A percentile compares a stretch with the other conserved stretches of the same genome.
These are phyloP conservation scores for Pneumocystis carinii DNA, from an alignment of 1,139 yeast species.

Conservation along the genomic window DNA sequence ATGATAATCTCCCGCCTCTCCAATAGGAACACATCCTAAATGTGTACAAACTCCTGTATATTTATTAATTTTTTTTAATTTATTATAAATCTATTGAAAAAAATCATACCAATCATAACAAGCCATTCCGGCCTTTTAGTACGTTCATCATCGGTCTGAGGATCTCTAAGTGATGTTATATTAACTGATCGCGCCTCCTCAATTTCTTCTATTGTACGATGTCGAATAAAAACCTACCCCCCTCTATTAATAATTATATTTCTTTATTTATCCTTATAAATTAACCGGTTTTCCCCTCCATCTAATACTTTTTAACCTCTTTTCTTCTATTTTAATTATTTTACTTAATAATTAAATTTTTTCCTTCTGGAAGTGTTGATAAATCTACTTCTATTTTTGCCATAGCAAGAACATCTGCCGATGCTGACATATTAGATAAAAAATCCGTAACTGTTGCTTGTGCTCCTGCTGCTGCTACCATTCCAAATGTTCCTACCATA, in stretches of 20 bases:
- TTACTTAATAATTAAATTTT: conserved; percentile 78
- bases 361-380: conserved; percentile 90
- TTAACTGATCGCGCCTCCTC: conserved; percentile 84
- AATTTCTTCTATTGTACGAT: conserved; percentile 87
- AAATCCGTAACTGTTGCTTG: conserved; percentile 84
- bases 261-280: no score
- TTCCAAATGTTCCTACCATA: conserved; percentile 95
- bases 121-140: conserved; percentile 97
- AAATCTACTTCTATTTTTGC: conserved; percentile 97
- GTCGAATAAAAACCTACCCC: conserved; percentile 98
- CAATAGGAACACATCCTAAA: conserved; percentile 99
- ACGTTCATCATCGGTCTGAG: conserved; percentile 84
- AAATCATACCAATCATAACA: conserved; percentile 95
- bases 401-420: conserved; percentile 98
- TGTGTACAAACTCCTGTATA: conserved; percentile 39
- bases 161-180: conserved; percentile 70
- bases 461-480: conserved; percentile 90
- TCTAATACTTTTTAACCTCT: background rate
- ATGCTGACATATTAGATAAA: conserved; percentile 86
- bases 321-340: background rate
- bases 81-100: background rate
- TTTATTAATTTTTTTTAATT: background rate
- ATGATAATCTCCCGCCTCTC: conserved; percentile 98
- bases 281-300: background rate
- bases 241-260: conserved; percentile 84